These are phyloP conservation scores for Talaromyces trachyspermus DNA, from an alignment of 495 filamentous ascomycete species.

Conservation along the genomic window DNA sequence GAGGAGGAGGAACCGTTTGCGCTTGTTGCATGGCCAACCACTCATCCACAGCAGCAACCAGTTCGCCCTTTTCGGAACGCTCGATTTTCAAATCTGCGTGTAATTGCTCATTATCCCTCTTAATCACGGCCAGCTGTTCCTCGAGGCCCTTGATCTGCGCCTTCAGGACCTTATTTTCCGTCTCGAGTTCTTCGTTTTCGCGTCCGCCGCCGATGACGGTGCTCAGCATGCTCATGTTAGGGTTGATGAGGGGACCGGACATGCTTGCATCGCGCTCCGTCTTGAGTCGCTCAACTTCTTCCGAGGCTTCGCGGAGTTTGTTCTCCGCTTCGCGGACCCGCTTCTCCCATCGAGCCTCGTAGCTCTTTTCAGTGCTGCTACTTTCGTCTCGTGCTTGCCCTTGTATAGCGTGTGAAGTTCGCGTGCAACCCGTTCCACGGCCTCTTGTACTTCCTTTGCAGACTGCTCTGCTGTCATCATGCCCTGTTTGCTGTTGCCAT, in stretches of 20 bases:
- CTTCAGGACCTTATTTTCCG: constrained; percentile 43
- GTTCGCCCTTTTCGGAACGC: constrained; percentile 84
- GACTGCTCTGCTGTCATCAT: constrained; percentile 28
- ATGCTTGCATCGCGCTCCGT: constrained; percentile 57
- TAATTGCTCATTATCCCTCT: constrained; percentile 57
- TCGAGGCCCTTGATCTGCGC: constrained; percentile 64
- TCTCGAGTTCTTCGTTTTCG: constrained; percentile 46
- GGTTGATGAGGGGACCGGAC: constrained; percentile 49
- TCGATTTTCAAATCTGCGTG: constrained; percentile 61
- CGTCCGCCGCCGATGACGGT: constrained; percentile 13
- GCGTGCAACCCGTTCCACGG: constrained; percentile 82
- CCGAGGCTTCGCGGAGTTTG: constrained; percentile 55
- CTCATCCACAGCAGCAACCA: constrained; percentile 90
- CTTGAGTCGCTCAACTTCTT: constrained; percentile 67
- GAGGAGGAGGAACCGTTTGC: constrained; percentile 13
- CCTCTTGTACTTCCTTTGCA: constrained; percentile 61
- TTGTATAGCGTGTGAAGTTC: constrained; percentile 94
- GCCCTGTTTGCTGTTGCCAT: constrained; percentile 7
- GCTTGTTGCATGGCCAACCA: constrained; percentile 56
- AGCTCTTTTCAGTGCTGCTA: constrained; percentile 91
- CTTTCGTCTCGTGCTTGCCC: constrained; percentile 91
- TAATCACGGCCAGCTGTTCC: constrained; percentile 57
- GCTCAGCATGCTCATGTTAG: constrained; percentile 26
- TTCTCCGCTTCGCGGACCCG: constrained; percentile 67
- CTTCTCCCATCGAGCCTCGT: constrained; percentile 84